Conservation (phyloP, 495 filamentous ascomycete species). For the Endocarpon pusillum region DNA sequence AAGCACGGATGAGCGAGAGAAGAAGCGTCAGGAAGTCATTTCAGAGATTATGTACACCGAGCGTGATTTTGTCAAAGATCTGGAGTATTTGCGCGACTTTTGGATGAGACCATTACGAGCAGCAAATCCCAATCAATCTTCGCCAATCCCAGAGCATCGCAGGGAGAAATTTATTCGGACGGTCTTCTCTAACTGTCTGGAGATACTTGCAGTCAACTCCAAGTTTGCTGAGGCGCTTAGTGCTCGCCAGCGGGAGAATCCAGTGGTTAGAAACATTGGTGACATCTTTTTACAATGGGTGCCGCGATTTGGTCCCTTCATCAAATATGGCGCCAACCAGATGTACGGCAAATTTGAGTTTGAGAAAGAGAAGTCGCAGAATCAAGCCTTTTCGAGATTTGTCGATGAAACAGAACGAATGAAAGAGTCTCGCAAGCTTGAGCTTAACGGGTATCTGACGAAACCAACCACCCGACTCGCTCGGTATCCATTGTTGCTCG, state of each 20-base stretch:
- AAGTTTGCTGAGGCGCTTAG: conserved; percentile 75
- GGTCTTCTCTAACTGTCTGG: conserved; percentile 91
- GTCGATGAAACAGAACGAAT: conserved; percentile 93
- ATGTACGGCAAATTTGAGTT: conserved; percentile 96
- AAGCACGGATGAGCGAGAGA: conserved; percentile 70
- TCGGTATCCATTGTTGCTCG: conserved; percentile 86
- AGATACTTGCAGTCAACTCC: conserved; percentile 83
- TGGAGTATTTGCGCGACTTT: conserved; percentile 96
- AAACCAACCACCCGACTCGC: conserved; percentile 95
- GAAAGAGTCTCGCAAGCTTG: conserved; percentile 90
- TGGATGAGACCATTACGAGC: conserved; percentile 88
- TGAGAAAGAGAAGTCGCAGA: conserved; percentile 82
- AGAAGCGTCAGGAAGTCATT: conserved; percentile 96
- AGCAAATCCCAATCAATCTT: conserved; percentile 42
- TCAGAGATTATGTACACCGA: conserved; percentile 99
- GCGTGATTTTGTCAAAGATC: conserved; percentile 96
- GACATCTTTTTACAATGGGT: conserved; percentile 91
- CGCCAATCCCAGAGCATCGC: conserved; percentile 75
- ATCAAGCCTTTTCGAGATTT: conserved; percentile 73
- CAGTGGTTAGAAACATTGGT: conserved; percentile 75
- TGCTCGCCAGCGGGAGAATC: conserved; percentile 71
- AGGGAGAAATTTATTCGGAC: conserved; percentile 82
- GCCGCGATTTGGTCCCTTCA: conserved; percentile 86
- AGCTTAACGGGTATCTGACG: conserved; percentile 94
- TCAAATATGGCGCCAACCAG: conserved; percentile 91